Evolutionary conservation across 2,329 filamentous ascomycete genomes (phyloP).

Genomic region (Fusarium continuum): DNA sequence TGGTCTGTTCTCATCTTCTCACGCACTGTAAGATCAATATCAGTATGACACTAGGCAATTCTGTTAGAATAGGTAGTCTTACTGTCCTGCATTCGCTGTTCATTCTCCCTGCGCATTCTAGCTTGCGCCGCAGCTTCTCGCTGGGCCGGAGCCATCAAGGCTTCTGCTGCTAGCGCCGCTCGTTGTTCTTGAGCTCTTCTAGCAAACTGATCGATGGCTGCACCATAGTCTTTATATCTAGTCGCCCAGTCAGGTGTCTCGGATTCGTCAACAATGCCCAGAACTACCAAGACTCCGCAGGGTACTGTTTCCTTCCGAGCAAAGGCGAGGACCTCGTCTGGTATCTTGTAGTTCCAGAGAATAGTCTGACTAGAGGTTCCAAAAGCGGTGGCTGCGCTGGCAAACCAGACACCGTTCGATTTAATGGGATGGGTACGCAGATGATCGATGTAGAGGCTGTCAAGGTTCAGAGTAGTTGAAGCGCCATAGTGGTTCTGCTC

Average conservation of each 20-base stretch:
- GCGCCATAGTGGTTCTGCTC: constrained; percentile 46
- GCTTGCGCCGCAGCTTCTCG: constrained; percentile 53
- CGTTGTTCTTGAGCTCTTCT: constrained; percentile 53
- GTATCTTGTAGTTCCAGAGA: constrained; percentile 69
- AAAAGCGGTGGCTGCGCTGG: constrained; percentile 64
- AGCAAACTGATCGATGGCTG: constrained; percentile 46
- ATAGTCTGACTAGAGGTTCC: constrained; percentile 63
- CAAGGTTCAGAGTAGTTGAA: constrained; percentile 39
- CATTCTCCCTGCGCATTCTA: constrained; percentile 53
- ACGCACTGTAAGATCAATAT: constrained; percentile 48
- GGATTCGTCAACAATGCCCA: constrained; percentile 59
- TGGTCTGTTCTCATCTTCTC: constrained; percentile 51
- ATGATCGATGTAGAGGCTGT: constrained; percentile 59
- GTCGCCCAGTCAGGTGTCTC: constrained; percentile 66
- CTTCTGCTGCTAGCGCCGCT: constrained; percentile 55
- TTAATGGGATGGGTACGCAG: constrained; percentile 49
- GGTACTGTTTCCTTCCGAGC: constrained; percentile 63
- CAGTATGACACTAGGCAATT: background rate
- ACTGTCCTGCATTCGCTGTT: constrained; percentile 59
- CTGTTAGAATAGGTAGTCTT: constrained; percentile 39
- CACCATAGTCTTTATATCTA: constrained; percentile 50
- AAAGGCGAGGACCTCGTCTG: constrained; percentile 60
- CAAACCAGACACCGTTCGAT: constrained; percentile 64
- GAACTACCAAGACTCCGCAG: constrained; percentile 66
- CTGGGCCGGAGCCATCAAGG: constrained; percentile 54